Evolutionary conservation across 208 protist genomes (phyloP), one percentile per base, ranked within the genome.

Genomic region (Trypanosoma scelopori): DNA sequence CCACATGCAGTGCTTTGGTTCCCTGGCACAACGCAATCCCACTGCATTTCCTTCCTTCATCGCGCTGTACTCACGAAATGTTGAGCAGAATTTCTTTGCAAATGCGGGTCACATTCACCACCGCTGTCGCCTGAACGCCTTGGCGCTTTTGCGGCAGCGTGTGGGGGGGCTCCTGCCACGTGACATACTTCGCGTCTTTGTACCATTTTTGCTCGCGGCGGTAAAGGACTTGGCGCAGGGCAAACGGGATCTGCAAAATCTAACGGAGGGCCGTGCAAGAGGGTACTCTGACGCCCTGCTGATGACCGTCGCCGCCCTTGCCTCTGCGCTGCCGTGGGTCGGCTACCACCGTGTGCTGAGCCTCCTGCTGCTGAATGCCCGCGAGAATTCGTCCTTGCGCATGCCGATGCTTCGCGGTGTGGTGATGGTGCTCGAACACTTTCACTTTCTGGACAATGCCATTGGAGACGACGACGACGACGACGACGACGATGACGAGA

Each of bases 141-240:
- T 96, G 22, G 63, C 80, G 35, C 35, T 89, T 49, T 61, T 96
- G 55, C 83, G 91, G 11, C 58, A 79, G 39, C 48, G 78, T 41
- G 83, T 75, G 1, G 48, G 61, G 1, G 46, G 75, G 48, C 69
- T 96, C 63, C 49, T 81, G 47, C 79, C 87, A 35, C 91, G 91
- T 48, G 87, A 96, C 64, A 22, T 90, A 5, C 68, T 96, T 60
- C 85, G 91, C 28, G 87, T 96, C 9, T 92, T 96, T 69, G 73
- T 96, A 13, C 91, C 91, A 22, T 96, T 93, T 75, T 72, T 92
- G 13, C 66, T 96, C 58, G 81, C 66, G 47, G 84, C 79, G 3
- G 79, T 96, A 27, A 91, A 91, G 63, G 91, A 96, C 79, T 93
- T 91, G 48, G 84, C 87, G 27, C 84, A 94, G 57, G 91, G 91